These are phyloP conservation scores for Naganishia vaughanmartiniae DNA, from an alignment of 768 basidiomycete genomes.

Conservation along the genomic window DNA sequence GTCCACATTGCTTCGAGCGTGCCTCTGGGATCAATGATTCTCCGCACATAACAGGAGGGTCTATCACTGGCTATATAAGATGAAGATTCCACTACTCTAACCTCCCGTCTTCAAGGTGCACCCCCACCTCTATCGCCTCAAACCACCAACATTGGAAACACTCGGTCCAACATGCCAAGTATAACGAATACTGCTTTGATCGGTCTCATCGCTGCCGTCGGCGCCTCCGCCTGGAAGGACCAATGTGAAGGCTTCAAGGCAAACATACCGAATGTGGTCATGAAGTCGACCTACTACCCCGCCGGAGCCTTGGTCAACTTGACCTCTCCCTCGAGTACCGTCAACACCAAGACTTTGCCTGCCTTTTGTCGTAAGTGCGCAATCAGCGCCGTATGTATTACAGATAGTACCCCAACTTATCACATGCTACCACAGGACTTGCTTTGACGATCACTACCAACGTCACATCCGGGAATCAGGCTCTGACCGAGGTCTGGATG, in stretches of 20 bases:
- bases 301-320: conserved; percentile 1
- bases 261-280: conserved; percentile 8
- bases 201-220: not conserved
- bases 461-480: conserved; percentile 3
- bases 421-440: not conserved
- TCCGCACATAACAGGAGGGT: not conserved
- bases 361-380: not conserved
- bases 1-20: not conserved
- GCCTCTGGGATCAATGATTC: not conserved
- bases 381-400: too few species aligned
- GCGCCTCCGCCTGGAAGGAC: conserved; percentile 11
- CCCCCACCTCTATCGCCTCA: not conserved
- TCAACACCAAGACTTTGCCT: conserved; percentile 2
- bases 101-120: not conserved
- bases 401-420: too few species aligned
- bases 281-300: conserved; percentile 6
- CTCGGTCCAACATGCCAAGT: not conserved
- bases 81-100: not conserved
- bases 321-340: not conserved
- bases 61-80: not conserved
- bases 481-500: conserved; percentile 6
- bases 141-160: not conserved
- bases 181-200: conserved; percentile 2
- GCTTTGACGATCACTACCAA: conserved; percentile 16
- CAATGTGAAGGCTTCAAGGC: conserved; percentile 17